A percentile compares a stretch with the other conserved stretches of the same genome.
phyloP scores from a whole-genome alignment of 108 stramenopile species.

The Aurantiochytrium sp. region DNA sequence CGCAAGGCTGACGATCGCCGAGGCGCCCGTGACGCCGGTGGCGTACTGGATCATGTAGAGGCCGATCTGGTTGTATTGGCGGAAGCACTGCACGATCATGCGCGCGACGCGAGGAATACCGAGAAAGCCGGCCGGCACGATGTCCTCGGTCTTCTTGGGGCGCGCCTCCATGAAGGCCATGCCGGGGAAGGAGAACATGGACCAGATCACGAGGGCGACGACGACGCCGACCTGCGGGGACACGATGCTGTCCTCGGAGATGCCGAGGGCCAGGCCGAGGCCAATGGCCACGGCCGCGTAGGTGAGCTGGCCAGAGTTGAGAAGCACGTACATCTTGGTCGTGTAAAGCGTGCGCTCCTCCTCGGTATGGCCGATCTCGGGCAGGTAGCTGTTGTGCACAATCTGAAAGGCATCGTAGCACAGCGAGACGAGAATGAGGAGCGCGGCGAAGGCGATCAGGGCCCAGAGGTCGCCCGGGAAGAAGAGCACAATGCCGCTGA shows the following conservation, averaged over 20 bases:
- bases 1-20: background rate
- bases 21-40: background rate
- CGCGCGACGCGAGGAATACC: background rate
- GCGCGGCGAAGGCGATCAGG: background rate
- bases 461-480: background rate
- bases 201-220: background rate
- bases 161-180: background rate
- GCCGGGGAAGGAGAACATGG: background rate
- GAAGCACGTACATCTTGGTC: background rate
- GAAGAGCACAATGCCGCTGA: background rate
- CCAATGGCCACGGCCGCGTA: background rate
- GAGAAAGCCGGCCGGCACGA: background rate
- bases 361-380: background rate
- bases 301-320: background rate
- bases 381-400: constrained; percentile 2
- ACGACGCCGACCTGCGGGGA: background rate
- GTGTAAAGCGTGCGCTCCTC: background rate
- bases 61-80: background rate
- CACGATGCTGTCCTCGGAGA: background rate
- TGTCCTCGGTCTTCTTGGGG: background rate
- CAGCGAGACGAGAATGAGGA: background rate
- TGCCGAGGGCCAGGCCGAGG: background rate
- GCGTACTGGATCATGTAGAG: background rate
- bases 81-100: background rate
- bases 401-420: background rate